A percentile compares a stretch with the other conserved stretches of the same genome.
phyloP scores from a whole-genome alignment of 495 filamentous ascomycete genomes.

The Melanomma pulvis-pyrius region DNA sequence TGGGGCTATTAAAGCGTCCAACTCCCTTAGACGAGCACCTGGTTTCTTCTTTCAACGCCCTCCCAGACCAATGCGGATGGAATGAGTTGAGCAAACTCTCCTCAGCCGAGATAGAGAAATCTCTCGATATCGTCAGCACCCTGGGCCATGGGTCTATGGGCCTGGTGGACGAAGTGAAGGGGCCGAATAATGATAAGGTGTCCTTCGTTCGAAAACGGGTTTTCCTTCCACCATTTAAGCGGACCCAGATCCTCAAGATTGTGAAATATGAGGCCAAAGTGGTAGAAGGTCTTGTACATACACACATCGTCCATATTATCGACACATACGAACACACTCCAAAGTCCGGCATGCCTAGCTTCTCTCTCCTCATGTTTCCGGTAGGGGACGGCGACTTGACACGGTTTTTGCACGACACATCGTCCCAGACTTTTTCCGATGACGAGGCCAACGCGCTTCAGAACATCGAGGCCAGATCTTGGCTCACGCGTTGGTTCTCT shows the following conservation, averaged over 20 bases:
- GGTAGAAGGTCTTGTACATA: conserved; percentile 4
- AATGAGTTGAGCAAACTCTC: neutral
- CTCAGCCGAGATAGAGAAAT: neutral
- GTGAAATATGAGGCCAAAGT: conserved; percentile 14
- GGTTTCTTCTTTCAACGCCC: neutral
- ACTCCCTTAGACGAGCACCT: neutral
- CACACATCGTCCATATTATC: conserved; percentile 22
- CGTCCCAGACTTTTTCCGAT: neutral
- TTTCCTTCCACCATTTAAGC: conserved; percentile 6
- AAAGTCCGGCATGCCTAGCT: neutral
- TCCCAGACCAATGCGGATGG: neutral
- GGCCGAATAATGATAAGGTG: neutral
- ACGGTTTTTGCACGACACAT: conserved; percentile 8
- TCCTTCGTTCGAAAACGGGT: conserved; percentile 3
- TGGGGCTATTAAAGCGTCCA: neutral
- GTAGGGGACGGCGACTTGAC: conserved; percentile 18
- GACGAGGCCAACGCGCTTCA: neutral
- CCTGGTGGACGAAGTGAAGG: conserved; percentile 19
- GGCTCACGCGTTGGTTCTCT: neutral
- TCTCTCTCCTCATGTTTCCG: conserved; percentile 21
- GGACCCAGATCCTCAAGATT: conserved; percentile 5
- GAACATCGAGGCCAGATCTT: neutral
- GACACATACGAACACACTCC: conserved; percentile 16
- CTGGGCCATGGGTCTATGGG: conserved; percentile 25
- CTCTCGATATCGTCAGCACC: neutral